These are phyloP conservation scores for Crassisporium funariophilum DNA, from an alignment of 768 basidiomycete genomes.

Conservation along the genomic window DNA sequence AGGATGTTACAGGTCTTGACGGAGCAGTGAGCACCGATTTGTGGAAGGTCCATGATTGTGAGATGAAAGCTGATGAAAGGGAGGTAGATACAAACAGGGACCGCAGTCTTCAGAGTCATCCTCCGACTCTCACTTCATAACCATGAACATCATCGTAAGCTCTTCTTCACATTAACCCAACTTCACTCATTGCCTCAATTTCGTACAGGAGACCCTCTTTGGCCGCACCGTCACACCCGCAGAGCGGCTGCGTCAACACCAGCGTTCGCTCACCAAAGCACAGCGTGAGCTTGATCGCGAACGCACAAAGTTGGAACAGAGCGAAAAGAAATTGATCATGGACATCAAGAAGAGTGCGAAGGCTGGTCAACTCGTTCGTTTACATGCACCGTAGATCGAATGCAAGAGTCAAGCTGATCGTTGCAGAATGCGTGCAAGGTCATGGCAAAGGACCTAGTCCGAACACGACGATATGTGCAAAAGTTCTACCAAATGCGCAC, in stretches of 20 bases:
- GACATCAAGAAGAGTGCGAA: constrained; percentile 99
- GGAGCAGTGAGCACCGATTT: constrained; percentile 70
- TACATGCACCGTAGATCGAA: neutral
- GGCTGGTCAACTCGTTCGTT: constrained; percentile 85
- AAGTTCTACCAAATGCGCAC: constrained; percentile 99
- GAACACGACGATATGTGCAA: constrained; percentile 92
- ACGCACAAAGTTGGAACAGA: constrained; percentile 88
- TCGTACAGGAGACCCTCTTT: constrained; percentile 85
- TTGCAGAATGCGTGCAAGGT: constrained; percentile 95
- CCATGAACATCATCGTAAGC: constrained; percentile 82
- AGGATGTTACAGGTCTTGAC: constrained; percentile 55
- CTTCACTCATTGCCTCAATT: neutral
- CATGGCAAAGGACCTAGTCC: constrained; percentile 98
- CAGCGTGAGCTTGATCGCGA: constrained; percentile 98
- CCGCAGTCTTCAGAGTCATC: too few species aligned
- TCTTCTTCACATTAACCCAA: neutral
- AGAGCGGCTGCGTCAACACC: constrained; percentile 95
- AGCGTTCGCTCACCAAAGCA: constrained; percentile 93
- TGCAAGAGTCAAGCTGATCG: constrained; percentile 9
- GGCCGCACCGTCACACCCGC: constrained; percentile 94
- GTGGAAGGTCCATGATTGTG: constrained; percentile 37
- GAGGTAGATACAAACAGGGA: too few species aligned
- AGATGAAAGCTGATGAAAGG: too few species aligned
- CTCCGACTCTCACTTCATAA: too few species aligned
- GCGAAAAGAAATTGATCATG: constrained; percentile 93